Evolutionary conservation across 2,329 filamentous ascomycete species (phyloP).

Genomic region (Ceratocystis harringtonii): DNA sequence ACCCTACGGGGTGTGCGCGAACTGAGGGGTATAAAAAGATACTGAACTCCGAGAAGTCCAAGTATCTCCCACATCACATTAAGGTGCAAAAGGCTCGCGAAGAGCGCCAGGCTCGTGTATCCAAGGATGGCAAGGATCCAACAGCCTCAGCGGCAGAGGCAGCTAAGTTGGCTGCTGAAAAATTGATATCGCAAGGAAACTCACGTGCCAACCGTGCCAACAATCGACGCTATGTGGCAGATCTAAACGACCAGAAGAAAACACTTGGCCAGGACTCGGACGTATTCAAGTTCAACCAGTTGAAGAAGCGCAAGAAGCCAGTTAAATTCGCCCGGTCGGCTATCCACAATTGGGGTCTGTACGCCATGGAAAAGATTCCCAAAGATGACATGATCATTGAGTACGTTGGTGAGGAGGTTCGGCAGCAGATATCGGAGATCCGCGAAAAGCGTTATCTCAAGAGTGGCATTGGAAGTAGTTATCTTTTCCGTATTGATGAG

Average conservation of each 20-base stretch:
- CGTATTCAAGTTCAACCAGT: constrained; percentile 91
- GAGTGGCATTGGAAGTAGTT: constrained; percentile 93
- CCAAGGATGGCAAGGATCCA: constrained; percentile 50
- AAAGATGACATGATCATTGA: constrained; percentile 99
- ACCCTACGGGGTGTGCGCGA: constrained; percentile 68
- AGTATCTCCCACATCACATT: constrained; percentile 94
- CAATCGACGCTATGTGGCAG: constrained; percentile 84
- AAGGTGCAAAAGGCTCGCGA: constrained; percentile 85
- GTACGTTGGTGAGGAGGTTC: constrained; percentile 94
- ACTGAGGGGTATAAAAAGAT: constrained; percentile 95
- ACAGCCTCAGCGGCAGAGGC: constrained; percentile 53
- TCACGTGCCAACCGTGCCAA: constrained; percentile 90
- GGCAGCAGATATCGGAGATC: constrained; percentile 94
- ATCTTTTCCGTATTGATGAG: constrained; percentile 95
- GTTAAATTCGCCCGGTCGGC: constrained; percentile 95
- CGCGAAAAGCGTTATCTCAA: constrained; percentile 84
- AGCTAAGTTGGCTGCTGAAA: constrained; percentile 60
- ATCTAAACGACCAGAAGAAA: constrained; percentile 90
- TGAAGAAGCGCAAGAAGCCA: constrained; percentile 98
- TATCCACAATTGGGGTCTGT: constrained; percentile 97
- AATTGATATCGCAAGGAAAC: constrained; percentile 69
- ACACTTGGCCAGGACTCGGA: constrained; percentile 71
- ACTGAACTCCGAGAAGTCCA: constrained; percentile 91
- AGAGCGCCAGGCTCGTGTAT: constrained; percentile 66
- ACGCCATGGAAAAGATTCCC: constrained; percentile 92